Conservation (phyloP, 1,284 basidiomycete species). For the Tilletia indica region DNA sequence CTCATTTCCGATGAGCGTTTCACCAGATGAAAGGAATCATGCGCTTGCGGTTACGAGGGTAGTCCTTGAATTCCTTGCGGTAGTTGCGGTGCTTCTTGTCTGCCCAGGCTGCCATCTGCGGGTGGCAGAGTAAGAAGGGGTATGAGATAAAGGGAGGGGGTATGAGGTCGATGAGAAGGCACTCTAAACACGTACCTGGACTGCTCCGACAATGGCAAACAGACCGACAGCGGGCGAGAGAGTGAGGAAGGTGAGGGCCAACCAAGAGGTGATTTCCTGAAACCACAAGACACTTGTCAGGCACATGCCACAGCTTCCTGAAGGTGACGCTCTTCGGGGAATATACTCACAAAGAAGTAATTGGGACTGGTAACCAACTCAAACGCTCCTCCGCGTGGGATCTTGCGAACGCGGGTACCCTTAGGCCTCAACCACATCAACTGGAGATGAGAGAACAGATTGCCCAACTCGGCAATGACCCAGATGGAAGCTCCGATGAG, state of each 20-base stretch:
- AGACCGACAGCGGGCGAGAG: constrained; percentile 64
- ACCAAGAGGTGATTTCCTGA: constrained; percentile 67
- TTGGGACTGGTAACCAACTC: constrained; percentile 83
- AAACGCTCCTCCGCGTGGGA: constrained; percentile 80
- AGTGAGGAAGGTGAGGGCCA: constrained; percentile 73
- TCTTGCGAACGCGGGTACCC: constrained; percentile 74
- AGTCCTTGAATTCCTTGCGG: constrained; percentile 86
- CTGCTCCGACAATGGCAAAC: constrained; percentile 67
- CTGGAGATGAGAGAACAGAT: constrained; percentile 78
- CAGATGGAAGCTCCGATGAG: constrained; percentile 69
- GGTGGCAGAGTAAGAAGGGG: neutral
- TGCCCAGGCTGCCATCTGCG: constrained; percentile 84
- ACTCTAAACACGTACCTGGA: neutral
- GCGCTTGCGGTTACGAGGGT: constrained; percentile 72
- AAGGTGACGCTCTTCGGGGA: neutral
- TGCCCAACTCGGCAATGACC: constrained; percentile 79
- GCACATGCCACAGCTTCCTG: neutral
- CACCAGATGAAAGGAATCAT: constrained; percentile 71
- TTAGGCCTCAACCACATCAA: constrained; percentile 78
- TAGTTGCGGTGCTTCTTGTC: constrained; percentile 85
- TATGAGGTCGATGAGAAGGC: neutral
- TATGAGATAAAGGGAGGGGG: neutral
- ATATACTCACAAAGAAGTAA: constrained; percentile 77
- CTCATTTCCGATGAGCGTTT: no score
- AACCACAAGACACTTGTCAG: neutral